A percentile compares a stretch with the other conserved stretches of the same genome.
Conservation (phyloP, 2,329 filamentous ascomycete genomes). For the Aureobasidium sp. region DNA sequence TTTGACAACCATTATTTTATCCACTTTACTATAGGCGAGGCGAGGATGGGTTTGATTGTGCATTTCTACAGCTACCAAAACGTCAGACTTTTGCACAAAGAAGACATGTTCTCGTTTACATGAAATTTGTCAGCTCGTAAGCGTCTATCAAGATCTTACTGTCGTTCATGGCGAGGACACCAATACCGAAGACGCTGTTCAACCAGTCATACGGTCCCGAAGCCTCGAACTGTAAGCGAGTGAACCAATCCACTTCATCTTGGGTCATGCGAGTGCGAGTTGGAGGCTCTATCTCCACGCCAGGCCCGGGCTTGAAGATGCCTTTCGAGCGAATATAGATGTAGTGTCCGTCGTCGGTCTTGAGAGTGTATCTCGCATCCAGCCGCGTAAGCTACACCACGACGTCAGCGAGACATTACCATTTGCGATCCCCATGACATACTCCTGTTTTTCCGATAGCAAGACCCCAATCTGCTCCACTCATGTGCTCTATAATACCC, state of each 20-base stretch:
- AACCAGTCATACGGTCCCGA: slow-evolving; percentile 22
- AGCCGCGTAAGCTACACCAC: slow-evolving; percentile 20
- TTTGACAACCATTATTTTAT: too few relatives aligned
- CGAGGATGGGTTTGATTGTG: too few relatives aligned
- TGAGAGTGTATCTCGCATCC: slow-evolving; percentile 22
- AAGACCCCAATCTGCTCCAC: slow-evolving; percentile 23
- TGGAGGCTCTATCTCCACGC: background rate
- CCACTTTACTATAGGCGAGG: background rate
- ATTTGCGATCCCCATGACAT: background rate
- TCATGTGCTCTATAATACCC: slow-evolving; percentile 19
- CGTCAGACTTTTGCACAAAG: background rate
- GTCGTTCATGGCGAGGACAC: slow-evolving; percentile 21
- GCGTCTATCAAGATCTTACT: slow-evolving; percentile 23
- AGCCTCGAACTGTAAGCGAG: slow-evolving; percentile 22
- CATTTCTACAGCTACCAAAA: background rate
- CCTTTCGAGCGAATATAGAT: slow-evolving; percentile 23
- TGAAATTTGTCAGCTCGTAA: slow-evolving; percentile 22
- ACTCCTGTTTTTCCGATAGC: slow-evolving; percentile 17
- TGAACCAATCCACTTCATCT: slow-evolving; percentile 23
- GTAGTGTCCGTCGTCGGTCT: slow-evolving; percentile 20
- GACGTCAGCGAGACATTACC: background rate
- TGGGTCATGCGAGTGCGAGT: slow-evolving; percentile 18
- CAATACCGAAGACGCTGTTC: slow-evolving; percentile 22
- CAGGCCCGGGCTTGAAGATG: slow-evolving; percentile 16
- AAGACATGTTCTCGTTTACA: background rate